Evolutionary conservation across 176 grass and related monocot genomes (phyloP).

Genomic region (Triticum urartu): DNA sequence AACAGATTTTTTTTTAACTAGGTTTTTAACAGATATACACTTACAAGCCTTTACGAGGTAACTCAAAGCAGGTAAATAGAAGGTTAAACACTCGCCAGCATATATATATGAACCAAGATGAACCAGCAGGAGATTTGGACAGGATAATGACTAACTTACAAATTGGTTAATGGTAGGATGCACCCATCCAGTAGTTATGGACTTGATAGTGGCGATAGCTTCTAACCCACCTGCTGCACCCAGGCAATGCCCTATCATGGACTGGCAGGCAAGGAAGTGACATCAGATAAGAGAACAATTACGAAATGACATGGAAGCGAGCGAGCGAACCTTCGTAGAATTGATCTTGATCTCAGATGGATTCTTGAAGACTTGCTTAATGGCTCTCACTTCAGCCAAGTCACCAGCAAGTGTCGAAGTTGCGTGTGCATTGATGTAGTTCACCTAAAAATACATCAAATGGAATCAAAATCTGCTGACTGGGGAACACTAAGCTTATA

Average conservation of each 20-base stretch:
- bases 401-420: conserved; percentile 72
- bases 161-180: conserved; percentile 71
- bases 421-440: conserved; percentile 68
- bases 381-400: conserved; percentile 58
- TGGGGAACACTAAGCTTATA: neutral
- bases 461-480: neutral
- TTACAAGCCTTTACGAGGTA: neutral
- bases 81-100: neutral
- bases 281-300: neutral
- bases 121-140: neutral
- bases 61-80: neutral
- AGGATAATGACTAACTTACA: conserved; percentile 23
- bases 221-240: conserved; percentile 58
- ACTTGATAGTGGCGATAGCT: conserved; percentile 57
- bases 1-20: too few relatives aligned
- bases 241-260: conserved; percentile 67
- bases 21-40: too few relatives aligned
- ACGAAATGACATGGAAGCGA: conserved; percentile 1
- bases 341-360: conserved; percentile 63
- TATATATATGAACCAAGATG: neutral
- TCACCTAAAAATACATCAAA: conserved; percentile 39
- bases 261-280: conserved; percentile 32
- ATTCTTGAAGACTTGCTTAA: conserved; percentile 56
- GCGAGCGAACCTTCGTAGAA: conserved; percentile 56
- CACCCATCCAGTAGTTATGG: conserved; percentile 57